Evolutionary conservation across 495 filamentous ascomycete genomes (phyloP).

Genomic region (Tetracladium marchalianum): DNA sequence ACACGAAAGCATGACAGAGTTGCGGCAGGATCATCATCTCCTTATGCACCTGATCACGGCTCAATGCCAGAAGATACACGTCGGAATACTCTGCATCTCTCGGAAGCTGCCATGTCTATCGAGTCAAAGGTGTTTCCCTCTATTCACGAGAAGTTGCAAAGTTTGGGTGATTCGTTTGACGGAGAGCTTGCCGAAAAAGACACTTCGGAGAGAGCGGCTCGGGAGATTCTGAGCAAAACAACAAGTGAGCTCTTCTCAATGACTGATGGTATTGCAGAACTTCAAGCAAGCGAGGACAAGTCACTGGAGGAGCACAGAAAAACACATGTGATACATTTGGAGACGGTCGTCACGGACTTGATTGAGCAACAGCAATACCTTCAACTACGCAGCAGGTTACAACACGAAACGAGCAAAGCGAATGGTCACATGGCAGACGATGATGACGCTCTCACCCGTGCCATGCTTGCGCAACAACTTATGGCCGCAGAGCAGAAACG

Average conservation of each 20-base stretch:
- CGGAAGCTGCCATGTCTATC: constrained; percentile 50
- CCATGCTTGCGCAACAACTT: constrained; percentile 19
- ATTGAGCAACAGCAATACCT: constrained; percentile 20
- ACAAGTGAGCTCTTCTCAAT: constrained; percentile 43
- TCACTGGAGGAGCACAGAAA: constrained; percentile 1
- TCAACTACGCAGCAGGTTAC: constrained; percentile 3
- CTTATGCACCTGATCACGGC: constrained; percentile 38
- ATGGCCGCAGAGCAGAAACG: constrained; percentile 31
- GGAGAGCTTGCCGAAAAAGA: constrained; percentile 50
- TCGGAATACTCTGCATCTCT: constrained; percentile 33
- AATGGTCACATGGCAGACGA: constrained; percentile 13
- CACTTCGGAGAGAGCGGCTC: constrained; percentile 44
- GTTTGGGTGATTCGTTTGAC: constrained; percentile 48
- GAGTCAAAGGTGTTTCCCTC: constrained; percentile 45
- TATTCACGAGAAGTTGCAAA: constrained; percentile 45
- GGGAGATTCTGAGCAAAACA: constrained; percentile 42
- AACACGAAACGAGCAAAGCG: constrained; percentile 11
- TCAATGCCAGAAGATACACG: constrained; percentile 16
- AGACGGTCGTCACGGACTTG: constrained; percentile 9
- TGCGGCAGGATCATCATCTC: constrained; percentile 49
- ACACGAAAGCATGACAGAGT: constrained; percentile 31
- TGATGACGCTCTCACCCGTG: constrained; percentile 13
- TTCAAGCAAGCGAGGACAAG: constrained; percentile 22
- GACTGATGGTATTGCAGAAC: constrained; percentile 36
- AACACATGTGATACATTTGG: not conserved